Evolutionary conservation across 2,329 filamentous ascomycete species (phyloP).

Genomic region (Penicillium sp.): DNA sequence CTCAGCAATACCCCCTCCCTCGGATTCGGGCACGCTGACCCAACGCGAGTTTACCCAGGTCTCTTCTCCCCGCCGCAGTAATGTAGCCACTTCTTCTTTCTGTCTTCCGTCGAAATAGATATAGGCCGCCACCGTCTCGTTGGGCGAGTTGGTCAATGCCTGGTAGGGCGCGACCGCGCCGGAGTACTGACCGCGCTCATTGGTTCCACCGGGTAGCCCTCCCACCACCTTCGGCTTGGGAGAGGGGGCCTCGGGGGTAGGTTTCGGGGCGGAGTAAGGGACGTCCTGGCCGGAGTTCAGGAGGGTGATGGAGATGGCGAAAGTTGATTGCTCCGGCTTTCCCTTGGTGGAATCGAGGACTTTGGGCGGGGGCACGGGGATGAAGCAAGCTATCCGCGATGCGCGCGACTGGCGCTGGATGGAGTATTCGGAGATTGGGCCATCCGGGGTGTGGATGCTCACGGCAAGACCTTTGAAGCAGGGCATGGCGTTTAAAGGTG

Average conservation of each 20-base stretch:
- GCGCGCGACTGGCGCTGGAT: constrained; percentile 90
- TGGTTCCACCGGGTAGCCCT: constrained; percentile 57
- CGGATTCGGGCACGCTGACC: constrained; percentile 88
- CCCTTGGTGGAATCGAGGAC: constrained; percentile 65
- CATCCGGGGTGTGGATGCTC: constrained; percentile 81
- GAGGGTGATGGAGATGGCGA: constrained; percentile 96
- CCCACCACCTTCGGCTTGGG: constrained; percentile 81
- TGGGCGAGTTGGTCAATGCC: constrained; percentile 84
- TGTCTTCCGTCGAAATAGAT: constrained; percentile 96
- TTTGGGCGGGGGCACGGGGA: constrained; percentile 87
- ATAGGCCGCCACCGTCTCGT: constrained; percentile 97
- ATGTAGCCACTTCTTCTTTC: constrained; percentile 95
- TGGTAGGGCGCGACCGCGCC: constrained; percentile 76
- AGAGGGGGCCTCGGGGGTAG: constrained; percentile 70
- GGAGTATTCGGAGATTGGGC: constrained; percentile 85
- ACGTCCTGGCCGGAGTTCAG: constrained; percentile 84
- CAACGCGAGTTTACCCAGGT: constrained; percentile 99
- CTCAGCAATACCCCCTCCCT: constrained; percentile 91
- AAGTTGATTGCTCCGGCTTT: constrained; percentile 88
- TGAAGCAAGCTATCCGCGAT: constrained; percentile 93
- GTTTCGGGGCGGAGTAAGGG: constrained; percentile 85
- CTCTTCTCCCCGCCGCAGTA: constrained; percentile 88
- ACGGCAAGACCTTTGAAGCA: constrained; percentile 99
- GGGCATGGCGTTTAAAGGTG: constrained; percentile 59
- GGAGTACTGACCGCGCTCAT: constrained; percentile 53